Conservation (phyloP, 2,329 filamentous ascomycete species). For the Cladosporium sp. region DNA sequence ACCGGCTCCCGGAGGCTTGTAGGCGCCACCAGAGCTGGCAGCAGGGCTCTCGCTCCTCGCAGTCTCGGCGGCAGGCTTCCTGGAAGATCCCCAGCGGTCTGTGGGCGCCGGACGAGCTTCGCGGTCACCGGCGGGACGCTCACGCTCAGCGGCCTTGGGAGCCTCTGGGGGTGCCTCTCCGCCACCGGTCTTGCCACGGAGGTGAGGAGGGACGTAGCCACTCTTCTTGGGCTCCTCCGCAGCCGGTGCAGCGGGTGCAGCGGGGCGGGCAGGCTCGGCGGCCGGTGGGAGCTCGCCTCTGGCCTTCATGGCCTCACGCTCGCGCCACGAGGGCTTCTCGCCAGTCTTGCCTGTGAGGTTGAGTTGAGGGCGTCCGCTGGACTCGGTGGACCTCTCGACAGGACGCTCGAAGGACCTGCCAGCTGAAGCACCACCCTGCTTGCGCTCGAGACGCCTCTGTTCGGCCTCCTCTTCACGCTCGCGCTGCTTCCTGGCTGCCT, state of each 20-base stretch:
- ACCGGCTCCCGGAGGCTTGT: conserved; percentile 34
- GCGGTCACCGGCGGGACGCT: conserved; percentile 23
- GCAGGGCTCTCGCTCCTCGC: conserved; percentile 27
- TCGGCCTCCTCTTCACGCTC: conserved; percentile 83
- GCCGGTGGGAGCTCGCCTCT: conserved; percentile 28
- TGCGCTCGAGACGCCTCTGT: conserved; percentile 68
- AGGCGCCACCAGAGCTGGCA: conserved; percentile 37
- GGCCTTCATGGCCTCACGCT: conserved; percentile 59
- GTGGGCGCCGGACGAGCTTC: conserved; percentile 20
- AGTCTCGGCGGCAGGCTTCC: conserved; percentile 25
- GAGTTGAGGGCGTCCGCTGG: conserved; percentile 61
- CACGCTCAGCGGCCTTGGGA: conserved; percentile 29
- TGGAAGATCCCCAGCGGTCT: conserved; percentile 25
- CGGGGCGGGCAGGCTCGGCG: conserved; percentile 39
- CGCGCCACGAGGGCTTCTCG: conserved; percentile 69
- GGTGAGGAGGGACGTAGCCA: conserved; percentile 51
- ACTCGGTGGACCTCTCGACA: conserved; percentile 29
- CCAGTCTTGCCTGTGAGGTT: conserved; percentile 54
- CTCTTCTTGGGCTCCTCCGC: conserved; percentile 40
- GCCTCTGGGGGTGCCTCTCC: conserved; percentile 28
- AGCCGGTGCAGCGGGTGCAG: conserved; percentile 40
- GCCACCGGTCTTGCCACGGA: conserved; percentile 41
- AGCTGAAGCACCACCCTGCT: conserved; percentile 43
- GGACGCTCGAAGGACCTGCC: conserved; percentile 48
- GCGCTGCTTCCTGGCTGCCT: conserved; percentile 40